Percentiles rank a stretch among this genome's conserved stretches.
These are phyloP conservation scores for Pezicula carpinea DNA, from an alignment of 2,329 filamentous ascomycete genomes.

Conservation along the genomic window DNA sequence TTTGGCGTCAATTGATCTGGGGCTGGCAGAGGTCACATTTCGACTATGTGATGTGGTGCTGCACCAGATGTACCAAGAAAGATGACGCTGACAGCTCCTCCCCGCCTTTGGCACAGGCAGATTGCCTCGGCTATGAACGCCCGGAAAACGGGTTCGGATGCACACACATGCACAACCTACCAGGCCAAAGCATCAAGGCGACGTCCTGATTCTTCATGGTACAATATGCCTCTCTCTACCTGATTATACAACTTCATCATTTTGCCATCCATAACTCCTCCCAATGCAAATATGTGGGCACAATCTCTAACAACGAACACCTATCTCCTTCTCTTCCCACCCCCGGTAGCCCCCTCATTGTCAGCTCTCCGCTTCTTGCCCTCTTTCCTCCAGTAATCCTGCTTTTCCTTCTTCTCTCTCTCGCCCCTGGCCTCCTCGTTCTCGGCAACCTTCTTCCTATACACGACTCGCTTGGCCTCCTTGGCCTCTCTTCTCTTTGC, in stretches of 20 bases:
- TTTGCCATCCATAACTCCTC: too few species aligned
- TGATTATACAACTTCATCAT: too few species aligned
- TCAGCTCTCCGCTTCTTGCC: constrained; percentile 69
- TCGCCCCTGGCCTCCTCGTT: constrained; percentile 79
- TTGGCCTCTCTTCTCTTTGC: constrained; percentile 81
- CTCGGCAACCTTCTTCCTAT: constrained; percentile 78
- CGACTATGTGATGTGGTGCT: too few species aligned
- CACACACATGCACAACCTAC: too few species aligned
- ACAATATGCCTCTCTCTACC: too few species aligned
- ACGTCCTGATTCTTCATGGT: background rate
- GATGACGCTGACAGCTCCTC: too few species aligned
- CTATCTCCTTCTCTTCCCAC: constrained; percentile 25
- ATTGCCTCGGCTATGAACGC: too few species aligned
- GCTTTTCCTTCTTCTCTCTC: constrained; percentile 83
- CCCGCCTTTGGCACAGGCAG: too few species aligned
- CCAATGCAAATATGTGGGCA: background rate
- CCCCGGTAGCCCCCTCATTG: constrained; percentile 44
- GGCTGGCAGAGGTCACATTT: too few species aligned
- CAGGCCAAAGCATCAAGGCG: background rate
- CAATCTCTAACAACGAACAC: background rate
- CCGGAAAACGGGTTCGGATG: too few species aligned
- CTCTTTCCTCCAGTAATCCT: constrained; percentile 90
- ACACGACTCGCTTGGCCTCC: constrained; percentile 76
- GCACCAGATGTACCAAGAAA: too few species aligned
- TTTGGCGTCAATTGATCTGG: background rate